Percentiles rank a stretch among this genome's conserved stretches.
Evolutionary conservation across 208 protist species (phyloP).

Genomic region (Lotmaria passim): DNA sequence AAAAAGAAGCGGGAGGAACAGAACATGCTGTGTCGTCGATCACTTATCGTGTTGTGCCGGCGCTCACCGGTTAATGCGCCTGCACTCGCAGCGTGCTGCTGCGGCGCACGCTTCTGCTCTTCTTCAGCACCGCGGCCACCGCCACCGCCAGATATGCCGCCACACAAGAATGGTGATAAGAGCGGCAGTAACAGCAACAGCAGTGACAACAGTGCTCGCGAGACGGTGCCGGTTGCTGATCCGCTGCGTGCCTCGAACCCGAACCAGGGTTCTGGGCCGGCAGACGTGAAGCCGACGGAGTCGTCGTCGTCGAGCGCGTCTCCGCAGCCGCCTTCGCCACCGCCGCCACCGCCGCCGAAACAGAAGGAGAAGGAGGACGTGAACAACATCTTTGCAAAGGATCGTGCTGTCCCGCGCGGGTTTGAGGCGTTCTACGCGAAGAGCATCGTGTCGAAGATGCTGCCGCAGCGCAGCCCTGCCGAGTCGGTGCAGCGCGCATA

Average conservation of each 20-base stretch:
- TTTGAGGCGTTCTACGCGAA: constrained; percentile 78
- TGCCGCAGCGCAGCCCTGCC: constrained; percentile 37
- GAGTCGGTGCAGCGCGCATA: constrained; percentile 62
- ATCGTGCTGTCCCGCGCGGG: constrained; percentile 50
- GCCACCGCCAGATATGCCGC: constrained; percentile 17
- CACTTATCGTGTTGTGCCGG: constrained; percentile 17
- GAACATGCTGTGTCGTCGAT: constrained; percentile 25
- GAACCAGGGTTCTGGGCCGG: neutral
- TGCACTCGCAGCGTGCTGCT: neutral
- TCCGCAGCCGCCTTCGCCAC: neutral
- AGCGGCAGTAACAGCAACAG: neutral
- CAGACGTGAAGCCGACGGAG: neutral
- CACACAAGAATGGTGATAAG: neutral
- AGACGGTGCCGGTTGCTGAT: neutral
- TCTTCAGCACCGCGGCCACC: constrained; percentile 8
- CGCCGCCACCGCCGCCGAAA: too few relatives aligned
- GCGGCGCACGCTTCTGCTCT: constrained; percentile 31
- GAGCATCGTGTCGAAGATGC: constrained; percentile 49
- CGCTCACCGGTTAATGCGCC: constrained; percentile 3
- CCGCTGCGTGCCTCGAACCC: neutral
- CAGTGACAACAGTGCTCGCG: neutral
- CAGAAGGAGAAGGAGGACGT: neutral
- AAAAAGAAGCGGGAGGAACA: neutral
- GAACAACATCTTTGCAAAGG: constrained; percentile 34
- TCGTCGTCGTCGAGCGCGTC: neutral